Conservation (phyloP, 805 yeast genomes). For the Candida namnaoensis region DNA sequence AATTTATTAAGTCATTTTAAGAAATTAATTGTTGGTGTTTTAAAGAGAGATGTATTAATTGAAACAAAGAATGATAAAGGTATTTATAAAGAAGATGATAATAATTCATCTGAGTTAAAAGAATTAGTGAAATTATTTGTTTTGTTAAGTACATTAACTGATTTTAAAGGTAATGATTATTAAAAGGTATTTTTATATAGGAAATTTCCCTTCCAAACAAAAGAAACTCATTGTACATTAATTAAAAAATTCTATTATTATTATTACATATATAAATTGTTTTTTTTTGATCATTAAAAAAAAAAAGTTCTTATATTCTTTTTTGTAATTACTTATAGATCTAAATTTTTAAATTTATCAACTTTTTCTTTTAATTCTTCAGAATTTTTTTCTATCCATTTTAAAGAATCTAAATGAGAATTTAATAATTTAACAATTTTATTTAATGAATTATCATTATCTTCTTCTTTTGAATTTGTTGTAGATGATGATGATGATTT, state of each 20-base stretch:
- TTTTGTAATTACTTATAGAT: slow-evolving; percentile 5
- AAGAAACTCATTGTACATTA: no score
- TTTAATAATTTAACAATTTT: slow-evolving; percentile 78
- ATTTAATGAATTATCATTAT: slow-evolving; percentile 39
- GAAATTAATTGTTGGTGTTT: slow-evolving; percentile 48
- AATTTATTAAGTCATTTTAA: slow-evolving; percentile 42
- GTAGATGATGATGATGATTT: slow-evolving; percentile 5
- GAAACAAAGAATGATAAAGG: slow-evolving; percentile 19
- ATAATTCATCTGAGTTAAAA: slow-evolving; percentile 29
- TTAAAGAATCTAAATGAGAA: slow-evolving; percentile 82
- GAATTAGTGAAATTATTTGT: slow-evolving; percentile 50
- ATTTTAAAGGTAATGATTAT: slow-evolving; percentile 25
- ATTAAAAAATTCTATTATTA: no score
- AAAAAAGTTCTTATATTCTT: not conserved
- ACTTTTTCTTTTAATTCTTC: slow-evolving; percentile 59
- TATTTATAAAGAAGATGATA: slow-evolving; percentile 18
- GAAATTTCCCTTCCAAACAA: no score
- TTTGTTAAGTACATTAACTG: slow-evolving; percentile 41
- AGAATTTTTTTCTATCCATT: slow-evolving; percentile 76
- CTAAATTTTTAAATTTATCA: slow-evolving; percentile 20
- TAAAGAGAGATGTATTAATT: slow-evolving; percentile 45
- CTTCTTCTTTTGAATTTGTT: slow-evolving; percentile 18
- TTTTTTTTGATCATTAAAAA: not conserved
- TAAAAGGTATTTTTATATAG: no score
- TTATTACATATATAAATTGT: no score